phyloP scores from a whole-genome alignment of 1,139 yeast species.

The Magnusiomyces tetraspermus region DNA sequence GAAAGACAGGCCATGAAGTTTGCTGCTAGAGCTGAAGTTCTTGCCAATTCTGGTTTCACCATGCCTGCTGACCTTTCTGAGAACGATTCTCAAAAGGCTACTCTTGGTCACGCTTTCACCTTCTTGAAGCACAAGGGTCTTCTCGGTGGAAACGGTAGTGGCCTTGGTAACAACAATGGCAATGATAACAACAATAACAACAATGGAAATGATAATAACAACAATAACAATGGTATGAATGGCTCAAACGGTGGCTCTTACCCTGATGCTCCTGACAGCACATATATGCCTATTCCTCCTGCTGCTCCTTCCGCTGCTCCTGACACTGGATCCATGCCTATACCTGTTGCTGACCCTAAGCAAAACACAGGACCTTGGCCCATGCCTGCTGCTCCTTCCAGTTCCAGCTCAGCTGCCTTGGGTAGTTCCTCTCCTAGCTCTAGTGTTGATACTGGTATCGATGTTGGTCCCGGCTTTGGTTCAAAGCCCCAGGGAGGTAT shows the following conservation, averaged over 20 bases:
- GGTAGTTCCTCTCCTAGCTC: background rate
- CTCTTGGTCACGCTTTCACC: background rate
- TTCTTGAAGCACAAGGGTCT: background rate
- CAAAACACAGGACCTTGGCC: too few relatives aligned
- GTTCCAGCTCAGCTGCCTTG: background rate
- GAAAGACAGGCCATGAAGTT: background rate
- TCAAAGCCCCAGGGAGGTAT: background rate
- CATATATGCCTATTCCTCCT: too few relatives aligned
- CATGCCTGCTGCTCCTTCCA: too few relatives aligned
- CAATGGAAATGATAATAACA: slow-evolving; percentile 5
- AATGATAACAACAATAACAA: background rate
- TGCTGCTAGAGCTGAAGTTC: background rate
- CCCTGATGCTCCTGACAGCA: background rate
- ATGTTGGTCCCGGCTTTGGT: background rate
- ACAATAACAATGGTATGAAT: slow-evolving; percentile 20
- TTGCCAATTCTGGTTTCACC: background rate
- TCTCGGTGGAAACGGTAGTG: background rate
- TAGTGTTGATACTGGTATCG: background rate
- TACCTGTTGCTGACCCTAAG: too few relatives aligned
- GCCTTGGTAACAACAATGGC: background rate
- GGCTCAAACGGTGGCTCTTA: background rate
- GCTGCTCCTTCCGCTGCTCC: too few relatives aligned
- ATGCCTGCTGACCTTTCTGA: background rate
- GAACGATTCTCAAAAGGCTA: background rate
- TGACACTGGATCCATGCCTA: too few relatives aligned